Evolutionary conservation across 148 eudicot species (phyloP).

Genomic region (Euryodendron excelsum): DNA sequence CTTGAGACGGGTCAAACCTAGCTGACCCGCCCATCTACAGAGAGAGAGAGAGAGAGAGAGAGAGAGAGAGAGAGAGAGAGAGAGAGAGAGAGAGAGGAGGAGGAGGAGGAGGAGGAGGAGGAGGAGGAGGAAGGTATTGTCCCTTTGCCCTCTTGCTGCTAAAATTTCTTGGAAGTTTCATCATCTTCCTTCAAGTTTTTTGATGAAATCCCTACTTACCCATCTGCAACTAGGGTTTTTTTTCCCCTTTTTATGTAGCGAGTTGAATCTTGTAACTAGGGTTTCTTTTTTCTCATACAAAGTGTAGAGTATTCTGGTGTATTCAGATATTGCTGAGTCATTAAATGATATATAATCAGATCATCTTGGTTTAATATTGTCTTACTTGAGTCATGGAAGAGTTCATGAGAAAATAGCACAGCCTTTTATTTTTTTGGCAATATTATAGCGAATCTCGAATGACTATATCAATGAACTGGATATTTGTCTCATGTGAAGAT

Average conservation of each 20-base stretch:
- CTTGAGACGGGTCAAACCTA: no score
- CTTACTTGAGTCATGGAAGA: background rate
- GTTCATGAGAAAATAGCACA: background rate
- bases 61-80: background rate
- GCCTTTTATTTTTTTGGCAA: no score
- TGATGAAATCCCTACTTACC: background rate
- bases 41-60: slow-evolving; percentile 1
- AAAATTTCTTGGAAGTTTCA: background rate
- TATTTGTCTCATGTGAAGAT: slow-evolving; percentile 5
- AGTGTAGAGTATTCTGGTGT: background rate
- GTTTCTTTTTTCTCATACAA: background rate
- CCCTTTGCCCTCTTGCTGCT: background rate
- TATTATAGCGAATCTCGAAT: slow-evolving; percentile 6
- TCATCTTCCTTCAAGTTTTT: background rate
- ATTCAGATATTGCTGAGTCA: no score
- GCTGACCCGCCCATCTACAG: no score
- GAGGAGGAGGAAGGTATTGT: background rate
- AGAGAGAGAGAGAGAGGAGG: no score
- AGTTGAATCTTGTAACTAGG: background rate
- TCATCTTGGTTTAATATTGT: no score
- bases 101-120: background rate
- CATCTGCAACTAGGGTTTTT: background rate
- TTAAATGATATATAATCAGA: no score
- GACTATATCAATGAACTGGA: background rate
- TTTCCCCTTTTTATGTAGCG: background rate